These are phyloP conservation scores for Geosmithia flava DNA, from an alignment of 2,329 filamentous ascomycete species.

Conservation along the genomic window DNA sequence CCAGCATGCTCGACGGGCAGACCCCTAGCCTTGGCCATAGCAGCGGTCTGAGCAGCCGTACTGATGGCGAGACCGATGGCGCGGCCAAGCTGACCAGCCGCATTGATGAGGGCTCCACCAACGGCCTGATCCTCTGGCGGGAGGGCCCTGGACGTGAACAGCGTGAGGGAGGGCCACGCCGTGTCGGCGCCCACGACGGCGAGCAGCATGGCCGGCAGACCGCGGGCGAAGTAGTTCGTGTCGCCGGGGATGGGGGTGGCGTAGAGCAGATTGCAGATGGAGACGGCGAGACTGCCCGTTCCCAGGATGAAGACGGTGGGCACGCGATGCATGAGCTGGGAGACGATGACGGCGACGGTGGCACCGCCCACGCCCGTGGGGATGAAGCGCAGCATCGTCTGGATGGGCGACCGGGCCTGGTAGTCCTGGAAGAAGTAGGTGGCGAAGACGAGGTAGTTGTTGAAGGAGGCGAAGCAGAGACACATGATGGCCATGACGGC, in stretches of 20 bases:
- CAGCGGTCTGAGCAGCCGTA: conserved; percentile 51
- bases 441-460: conserved; percentile 53
- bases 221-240: conserved; percentile 56
- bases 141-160: conserved; percentile 53
- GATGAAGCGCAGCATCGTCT: conserved; percentile 57
- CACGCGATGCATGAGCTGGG: conserved; percentile 42
- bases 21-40: conserved; percentile 37
- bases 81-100: conserved; percentile 51
- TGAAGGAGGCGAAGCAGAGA: conserved; percentile 56
- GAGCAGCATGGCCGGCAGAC: conserved; percentile 53
- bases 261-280: conserved; percentile 46
- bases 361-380: conserved; percentile 50
- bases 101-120: conserved; percentile 56
- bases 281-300: conserved; percentile 43
- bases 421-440: conserved; percentile 63
- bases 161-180: conserved; percentile 50
- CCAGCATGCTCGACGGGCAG: conserved; percentile 31
- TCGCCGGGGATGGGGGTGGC: conserved; percentile 47
- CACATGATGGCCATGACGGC: conserved; percentile 54
- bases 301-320: conserved; percentile 45
- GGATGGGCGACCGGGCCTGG: conserved; percentile 46
- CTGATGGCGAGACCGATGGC: conserved; percentile 54
- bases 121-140: conserved; percentile 53
- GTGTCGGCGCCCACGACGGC: conserved; percentile 56
- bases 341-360: conserved; percentile 42